Evolutionary conservation across 495 filamentous ascomycete genomes (phyloP).

Genomic region (Neurospora cerealis): DNA sequence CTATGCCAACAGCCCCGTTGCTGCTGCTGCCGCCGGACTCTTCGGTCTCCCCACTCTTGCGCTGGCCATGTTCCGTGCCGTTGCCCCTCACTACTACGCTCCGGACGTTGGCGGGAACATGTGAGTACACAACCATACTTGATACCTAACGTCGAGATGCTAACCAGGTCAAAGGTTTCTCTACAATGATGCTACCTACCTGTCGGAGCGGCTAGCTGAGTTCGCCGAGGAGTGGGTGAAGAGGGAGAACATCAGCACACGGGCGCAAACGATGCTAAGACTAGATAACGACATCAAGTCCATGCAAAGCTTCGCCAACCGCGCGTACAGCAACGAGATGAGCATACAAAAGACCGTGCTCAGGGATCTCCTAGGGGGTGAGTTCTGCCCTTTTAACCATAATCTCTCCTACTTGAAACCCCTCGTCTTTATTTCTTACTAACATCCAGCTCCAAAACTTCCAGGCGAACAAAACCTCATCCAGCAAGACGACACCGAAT

Average conservation of each 20-base stretch:
- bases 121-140: conserved; percentile 24
- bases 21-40: conserved; percentile 63
- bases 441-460: not conserved
- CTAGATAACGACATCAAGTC: conserved; percentile 61
- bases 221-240: conserved; percentile 43
- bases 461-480: conserved; percentile 39
- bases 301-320: conserved; percentile 68
- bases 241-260: conserved; percentile 32
- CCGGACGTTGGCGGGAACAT: conserved; percentile 62
- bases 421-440: not conserved
- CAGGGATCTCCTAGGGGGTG: conserved; percentile 73
- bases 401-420: not conserved
- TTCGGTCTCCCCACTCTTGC: conserved; percentile 74
- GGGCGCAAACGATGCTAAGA: conserved; percentile 43
- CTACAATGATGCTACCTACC: conserved; percentile 82
- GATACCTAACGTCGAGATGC: not conserved
- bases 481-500: conserved; percentile 53
- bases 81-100: conserved; percentile 70
- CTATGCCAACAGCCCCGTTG: conserved; percentile 39
- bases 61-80: conserved; percentile 84
- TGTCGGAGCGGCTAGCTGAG: conserved; percentile 61
- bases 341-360: conserved; percentile 73
- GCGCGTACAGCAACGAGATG: conserved; percentile 82
- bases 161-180: conserved; percentile 47
- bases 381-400: conserved; percentile 25